Evolutionary conservation across 495 filamentous ascomycete genomes (phyloP).

Genomic region (Neurospora sublineolata): DNA sequence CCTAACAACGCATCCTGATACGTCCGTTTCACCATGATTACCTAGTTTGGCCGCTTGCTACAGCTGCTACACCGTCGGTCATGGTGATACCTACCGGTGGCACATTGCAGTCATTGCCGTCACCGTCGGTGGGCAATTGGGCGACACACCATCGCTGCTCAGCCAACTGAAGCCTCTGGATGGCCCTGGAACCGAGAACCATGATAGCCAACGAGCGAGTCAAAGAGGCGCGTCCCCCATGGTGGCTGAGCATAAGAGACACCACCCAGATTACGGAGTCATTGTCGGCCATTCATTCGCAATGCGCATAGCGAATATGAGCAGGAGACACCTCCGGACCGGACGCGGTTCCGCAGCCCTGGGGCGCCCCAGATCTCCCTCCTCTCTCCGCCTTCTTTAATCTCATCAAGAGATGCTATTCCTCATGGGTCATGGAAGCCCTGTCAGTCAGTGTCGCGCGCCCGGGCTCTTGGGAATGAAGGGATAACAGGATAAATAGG

Average conservation of each 20-base stretch:
- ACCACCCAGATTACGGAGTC: neutral
- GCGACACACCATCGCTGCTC: neutral
- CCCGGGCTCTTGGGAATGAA: neutral
- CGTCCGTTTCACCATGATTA: constrained; percentile 1
- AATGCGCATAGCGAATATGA: neutral
- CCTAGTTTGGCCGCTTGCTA: too few relatives aligned
- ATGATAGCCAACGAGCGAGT: neutral
- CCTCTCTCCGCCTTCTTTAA: neutral
- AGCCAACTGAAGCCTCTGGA: neutral
- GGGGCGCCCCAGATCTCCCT: neutral
- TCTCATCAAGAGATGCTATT: neutral
- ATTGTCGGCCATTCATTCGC: neutral
- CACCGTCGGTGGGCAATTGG: neutral
- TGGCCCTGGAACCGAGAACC: neutral
- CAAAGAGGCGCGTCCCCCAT: neutral
- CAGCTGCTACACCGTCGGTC: neutral
- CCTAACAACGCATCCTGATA: constrained; percentile 3
- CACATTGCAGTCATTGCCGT: neutral
- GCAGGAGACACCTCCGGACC: neutral
- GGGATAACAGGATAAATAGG: neutral
- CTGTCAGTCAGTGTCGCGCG: neutral
- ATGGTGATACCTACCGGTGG: constrained; percentile 1
- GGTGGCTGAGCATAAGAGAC: neutral
- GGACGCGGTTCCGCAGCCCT: neutral
- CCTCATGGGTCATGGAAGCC: neutral